Evolutionary conservation across 305 asterid species (phyloP), one percentile per base, ranked within the genome.

Genomic region (Fraxinus albicans): DNA sequence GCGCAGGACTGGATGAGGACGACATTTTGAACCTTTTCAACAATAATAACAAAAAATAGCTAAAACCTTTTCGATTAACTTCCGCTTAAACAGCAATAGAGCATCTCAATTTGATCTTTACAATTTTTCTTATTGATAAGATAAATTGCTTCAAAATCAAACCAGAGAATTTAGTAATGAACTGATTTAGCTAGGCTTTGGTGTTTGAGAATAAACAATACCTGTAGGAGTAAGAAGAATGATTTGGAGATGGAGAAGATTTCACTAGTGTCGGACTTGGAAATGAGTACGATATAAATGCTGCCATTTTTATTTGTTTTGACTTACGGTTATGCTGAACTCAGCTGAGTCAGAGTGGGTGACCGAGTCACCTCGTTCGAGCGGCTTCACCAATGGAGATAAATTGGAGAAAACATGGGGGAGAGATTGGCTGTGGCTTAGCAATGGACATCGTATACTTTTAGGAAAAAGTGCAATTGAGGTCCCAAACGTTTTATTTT

Each of bases 11-110:
- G 50, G 88, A 80, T 29, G 88, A 38, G 21, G 87, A 82, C 7
- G 95, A 89, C 94, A 93, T 92, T 65, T 58, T 84, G 78, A 86
- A 77, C 86, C 89, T 91, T 81, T 80, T 50, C 31, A 12, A 74
- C 67, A 77, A 75, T 23, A 25, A 53, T 1, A 31, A 27, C 70
- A 2, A 77, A 58, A 15, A 25, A 15, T 63, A 17, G 8, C 19
- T 50, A 19, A 76, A 31, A 31, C 8, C 13, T 4, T 70, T 70
- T 5, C 76, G 5, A 13, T 70, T 31, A 31, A 31, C 42, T 70
- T 31, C 4, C 21, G 76, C 76, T 70, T 27, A 4, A 70, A 31
- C 76, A 31, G 21, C 42, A 31, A 31, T 29, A 70, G 76, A 31
- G 23, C 9, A 2, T 70, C 76, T 31, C 76, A 12, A 31, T 70